Evolutionary conservation across 352 stramenopile species (phyloP).

Genomic region (Phytopythium aichiense): DNA sequence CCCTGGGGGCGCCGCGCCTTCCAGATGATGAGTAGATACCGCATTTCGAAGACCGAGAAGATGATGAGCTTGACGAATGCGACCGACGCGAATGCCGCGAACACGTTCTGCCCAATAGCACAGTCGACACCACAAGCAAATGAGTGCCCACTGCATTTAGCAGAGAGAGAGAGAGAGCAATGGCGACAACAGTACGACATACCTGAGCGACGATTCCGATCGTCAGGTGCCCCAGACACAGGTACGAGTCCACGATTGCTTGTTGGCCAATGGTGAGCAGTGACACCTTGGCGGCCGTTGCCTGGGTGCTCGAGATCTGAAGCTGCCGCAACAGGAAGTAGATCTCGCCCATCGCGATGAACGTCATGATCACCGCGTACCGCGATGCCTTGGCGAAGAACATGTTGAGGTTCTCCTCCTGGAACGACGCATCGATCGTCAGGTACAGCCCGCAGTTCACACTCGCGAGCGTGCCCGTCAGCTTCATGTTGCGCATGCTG

Average conservation of each 20-base stretch:
- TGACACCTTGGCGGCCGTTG: constrained; percentile 77
- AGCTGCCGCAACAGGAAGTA: constrained; percentile 84
- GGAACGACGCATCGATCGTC: constrained; percentile 68
- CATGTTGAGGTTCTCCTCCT: constrained; percentile 79
- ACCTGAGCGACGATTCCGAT: constrained; percentile 89
- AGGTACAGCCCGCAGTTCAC: constrained; percentile 78
- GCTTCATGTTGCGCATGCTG: constrained; percentile 40
- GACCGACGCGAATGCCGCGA: constrained; percentile 94
- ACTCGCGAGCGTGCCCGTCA: constrained; percentile 61
- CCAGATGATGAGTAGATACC: constrained; percentile 97
- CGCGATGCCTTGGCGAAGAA: constrained; percentile 78
- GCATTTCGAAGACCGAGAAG: constrained; percentile 99
- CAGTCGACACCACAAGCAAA: too few relatives aligned
- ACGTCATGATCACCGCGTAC: constrained; percentile 83
- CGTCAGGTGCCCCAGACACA: constrained; percentile 95
- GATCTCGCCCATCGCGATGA: constrained; percentile 83
- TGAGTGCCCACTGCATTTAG: too few relatives aligned
- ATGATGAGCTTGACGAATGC: constrained; percentile 98
- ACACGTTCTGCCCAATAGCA: constrained; percentile 78
- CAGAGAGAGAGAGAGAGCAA: too few relatives aligned
- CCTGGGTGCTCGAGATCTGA: constrained; percentile 81
- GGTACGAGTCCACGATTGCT: constrained; percentile 91
- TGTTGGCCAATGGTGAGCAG: constrained; percentile 83
- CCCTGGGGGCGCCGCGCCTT: constrained; percentile 89
- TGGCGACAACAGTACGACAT: constrained; percentile 5